These are phyloP conservation scores for Hordeum pubiflorum DNA, from an alignment of 202 grass and related monocot genomes.

Conservation along the genomic window DNA sequence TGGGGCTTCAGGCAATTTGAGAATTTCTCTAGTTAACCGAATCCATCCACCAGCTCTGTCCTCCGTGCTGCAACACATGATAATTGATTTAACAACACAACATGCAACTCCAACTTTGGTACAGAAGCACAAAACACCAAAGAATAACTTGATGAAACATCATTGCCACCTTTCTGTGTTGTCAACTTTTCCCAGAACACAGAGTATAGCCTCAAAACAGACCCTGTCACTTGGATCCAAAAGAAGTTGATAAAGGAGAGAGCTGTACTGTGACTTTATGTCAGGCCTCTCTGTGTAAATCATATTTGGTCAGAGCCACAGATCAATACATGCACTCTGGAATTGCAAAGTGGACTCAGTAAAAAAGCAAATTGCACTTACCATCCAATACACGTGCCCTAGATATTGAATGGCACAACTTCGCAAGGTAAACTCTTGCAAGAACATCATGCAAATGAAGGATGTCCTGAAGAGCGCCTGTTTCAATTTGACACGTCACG, in stretches of 20 bases:
- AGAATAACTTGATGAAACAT: constrained; percentile 3
- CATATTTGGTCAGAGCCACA: constrained; percentile 16
- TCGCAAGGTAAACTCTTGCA: constrained; percentile 95
- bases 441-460: constrained; percentile 99
- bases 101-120: neutral
- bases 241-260: constrained; percentile 97
- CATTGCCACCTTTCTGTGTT: constrained; percentile 73
- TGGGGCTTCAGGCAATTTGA: constrained; percentile 93
- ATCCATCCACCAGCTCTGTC: constrained; percentile 98
- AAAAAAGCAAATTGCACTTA: constrained; percentile 36
- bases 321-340: constrained; percentile 13
- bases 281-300: constrained; percentile 84
- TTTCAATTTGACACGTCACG: constrained; percentile 35
- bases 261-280: constrained; percentile 83
- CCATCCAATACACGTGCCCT: constrained; percentile 85
- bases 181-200: constrained; percentile 95
- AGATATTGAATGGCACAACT: constrained; percentile 81
- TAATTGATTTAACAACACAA: neutral
- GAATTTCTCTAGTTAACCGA: constrained; percentile 93
- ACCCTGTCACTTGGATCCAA: constrained; percentile 98
- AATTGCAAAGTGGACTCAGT: constrained; percentile 20
- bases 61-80: constrained; percentile 60
- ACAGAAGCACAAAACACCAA: neutral
- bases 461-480: constrained; percentile 96
- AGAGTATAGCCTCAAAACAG: constrained; percentile 99